Conservation (phyloP, 306 rosid species). For the Glycine soja region DNA sequence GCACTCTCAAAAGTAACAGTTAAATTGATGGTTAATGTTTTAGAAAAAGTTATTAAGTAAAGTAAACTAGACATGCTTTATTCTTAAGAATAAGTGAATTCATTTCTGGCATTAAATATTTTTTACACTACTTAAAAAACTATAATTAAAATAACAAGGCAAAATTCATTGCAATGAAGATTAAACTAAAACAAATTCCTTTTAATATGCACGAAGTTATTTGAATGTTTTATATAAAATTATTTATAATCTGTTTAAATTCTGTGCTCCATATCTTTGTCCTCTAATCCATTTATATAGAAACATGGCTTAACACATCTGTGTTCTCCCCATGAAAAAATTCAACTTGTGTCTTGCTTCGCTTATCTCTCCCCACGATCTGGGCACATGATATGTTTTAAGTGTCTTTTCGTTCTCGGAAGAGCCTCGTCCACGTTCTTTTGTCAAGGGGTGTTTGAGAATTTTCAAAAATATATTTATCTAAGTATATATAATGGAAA, state of each 20-base stretch:
- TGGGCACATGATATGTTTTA: conserved; percentile 28
- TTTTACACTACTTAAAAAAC: no score
- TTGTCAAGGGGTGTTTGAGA: neutral
- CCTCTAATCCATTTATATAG: no score
- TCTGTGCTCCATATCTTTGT: neutral
- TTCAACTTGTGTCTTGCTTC: neutral
- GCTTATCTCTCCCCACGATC: neutral
- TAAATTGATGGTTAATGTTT: neutral
- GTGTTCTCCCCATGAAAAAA: neutral
- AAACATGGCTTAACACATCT: neutral
- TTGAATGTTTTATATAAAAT: no score
- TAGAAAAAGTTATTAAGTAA: neutral
- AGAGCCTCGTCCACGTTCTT: neutral
- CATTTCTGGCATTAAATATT: no score
- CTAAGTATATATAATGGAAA: neutral
- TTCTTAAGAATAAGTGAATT: no score
- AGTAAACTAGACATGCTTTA: neutral
- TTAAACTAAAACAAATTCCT: no score
- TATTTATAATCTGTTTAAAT: neutral
- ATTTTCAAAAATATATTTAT: neutral
- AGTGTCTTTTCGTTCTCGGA: conserved; percentile 30
- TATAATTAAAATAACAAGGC: no score
- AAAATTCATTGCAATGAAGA: no score
- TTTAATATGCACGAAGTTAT: no score
- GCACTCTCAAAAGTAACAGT: neutral